Conservation (phyloP, 1,139 yeast species). For the Suhomyces ambrosiae region DNA sequence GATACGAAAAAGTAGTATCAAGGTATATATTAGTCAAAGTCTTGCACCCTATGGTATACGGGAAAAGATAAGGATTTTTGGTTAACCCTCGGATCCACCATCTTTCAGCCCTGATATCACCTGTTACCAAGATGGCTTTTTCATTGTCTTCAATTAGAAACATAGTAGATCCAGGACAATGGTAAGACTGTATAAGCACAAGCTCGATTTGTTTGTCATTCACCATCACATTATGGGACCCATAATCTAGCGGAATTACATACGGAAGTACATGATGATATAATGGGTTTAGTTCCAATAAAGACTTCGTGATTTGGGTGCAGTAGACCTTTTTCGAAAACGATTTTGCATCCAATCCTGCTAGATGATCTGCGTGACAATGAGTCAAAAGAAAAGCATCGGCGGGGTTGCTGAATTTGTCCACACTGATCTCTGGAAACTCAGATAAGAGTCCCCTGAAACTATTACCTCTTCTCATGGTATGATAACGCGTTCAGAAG, state of each 20-base stretch:
- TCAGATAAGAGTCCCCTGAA: constrained; percentile 35
- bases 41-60: constrained; percentile 41
- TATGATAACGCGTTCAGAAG: background rate
- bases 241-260: constrained; percentile 20
- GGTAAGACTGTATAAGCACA: constrained; percentile 48
- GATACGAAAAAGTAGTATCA: constrained; percentile 58
- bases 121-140: constrained; percentile 51
- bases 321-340: constrained; percentile 54
- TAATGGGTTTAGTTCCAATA: constrained; percentile 28
- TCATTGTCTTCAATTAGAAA: constrained; percentile 44
- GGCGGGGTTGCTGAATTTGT: constrained; percentile 40
- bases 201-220: background rate
- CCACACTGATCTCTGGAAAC: constrained; percentile 44
- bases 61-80: constrained; percentile 43
- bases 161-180: constrained; percentile 67
- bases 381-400: constrained; percentile 50
- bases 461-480: constrained; percentile 19
- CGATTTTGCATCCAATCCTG: constrained; percentile 44
- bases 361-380: constrained; percentile 58
- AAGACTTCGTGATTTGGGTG: constrained; percentile 45
- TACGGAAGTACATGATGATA: constrained; percentile 27
- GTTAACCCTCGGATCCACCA: constrained; percentile 51
- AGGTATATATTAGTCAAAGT: constrained; percentile 51
- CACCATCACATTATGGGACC: constrained; percentile 19
- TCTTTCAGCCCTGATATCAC: constrained; percentile 60